phyloP scores from a whole-genome alignment of 148 eudicot species.

The Rhododendron molle region DNA sequence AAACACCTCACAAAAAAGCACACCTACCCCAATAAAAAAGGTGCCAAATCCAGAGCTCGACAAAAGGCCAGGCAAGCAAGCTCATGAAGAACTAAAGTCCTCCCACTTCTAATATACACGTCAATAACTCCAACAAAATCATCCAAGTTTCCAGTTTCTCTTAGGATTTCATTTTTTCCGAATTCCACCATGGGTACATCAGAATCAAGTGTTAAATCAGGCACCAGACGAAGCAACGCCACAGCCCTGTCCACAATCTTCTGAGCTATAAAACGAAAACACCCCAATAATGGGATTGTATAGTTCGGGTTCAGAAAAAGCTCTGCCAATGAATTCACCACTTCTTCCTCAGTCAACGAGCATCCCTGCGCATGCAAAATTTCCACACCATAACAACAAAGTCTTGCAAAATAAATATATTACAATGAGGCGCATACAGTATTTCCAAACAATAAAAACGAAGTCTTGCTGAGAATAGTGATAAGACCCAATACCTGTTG shows the following conservation, averaged over 20 bases:
- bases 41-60: constrained; percentile 70
- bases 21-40: constrained; percentile 57
- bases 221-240: constrained; percentile 43
- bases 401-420: neutral
- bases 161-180: constrained; percentile 30
- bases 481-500: constrained; percentile 35
- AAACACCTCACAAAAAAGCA: neutral
- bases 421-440: too few relatives aligned
- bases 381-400: neutral
- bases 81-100: constrained; percentile 75
- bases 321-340: constrained; percentile 53
- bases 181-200: constrained; percentile 25
- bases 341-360: constrained; percentile 50
- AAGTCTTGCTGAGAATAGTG: neutral
- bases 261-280: constrained; percentile 62
- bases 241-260: constrained; percentile 55
- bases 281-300: constrained; percentile 77
- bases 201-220: constrained; percentile 36
- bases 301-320: constrained; percentile 65
- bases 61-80: constrained; percentile 73
- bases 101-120: constrained; percentile 43
- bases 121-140: constrained; percentile 53
- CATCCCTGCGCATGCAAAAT: constrained; percentile 40
- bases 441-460: too few relatives aligned
- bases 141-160: too few relatives aligned